These are phyloP conservation scores for Hirsutella thompsonii DNA, from an alignment of 2,329 filamentous ascomycete genomes.

Conservation along the genomic window DNA sequence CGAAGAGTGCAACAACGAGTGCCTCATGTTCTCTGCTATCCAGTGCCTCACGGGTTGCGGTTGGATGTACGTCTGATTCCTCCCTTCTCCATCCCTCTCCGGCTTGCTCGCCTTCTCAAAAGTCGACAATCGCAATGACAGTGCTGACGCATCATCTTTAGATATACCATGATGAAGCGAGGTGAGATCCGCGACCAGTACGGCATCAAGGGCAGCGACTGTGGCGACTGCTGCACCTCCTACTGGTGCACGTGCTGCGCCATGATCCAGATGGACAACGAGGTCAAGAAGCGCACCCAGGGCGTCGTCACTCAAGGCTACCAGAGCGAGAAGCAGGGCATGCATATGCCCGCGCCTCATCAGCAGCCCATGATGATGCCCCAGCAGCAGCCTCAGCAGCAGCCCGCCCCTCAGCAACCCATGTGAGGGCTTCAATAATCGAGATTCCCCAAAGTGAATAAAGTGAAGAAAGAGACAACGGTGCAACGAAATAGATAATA, in stretches of 20 bases:
- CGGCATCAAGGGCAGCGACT: slow-evolving; percentile 35
- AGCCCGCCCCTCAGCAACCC: neutral
- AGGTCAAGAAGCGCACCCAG: slow-evolving; percentile 22
- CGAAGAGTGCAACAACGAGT: slow-evolving; percentile 27
- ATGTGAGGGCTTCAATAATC: too few species aligned
- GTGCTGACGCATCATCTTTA: too few species aligned
- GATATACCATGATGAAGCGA: slow-evolving; percentile 39
- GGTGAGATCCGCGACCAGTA: slow-evolving; percentile 38
- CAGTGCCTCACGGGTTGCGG: slow-evolving; percentile 26
- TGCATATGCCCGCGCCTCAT: slow-evolving; percentile 18
- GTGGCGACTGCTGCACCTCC: slow-evolving; percentile 35
- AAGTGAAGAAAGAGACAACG: too few species aligned
- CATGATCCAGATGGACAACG: slow-evolving; percentile 45
- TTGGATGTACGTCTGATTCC: slow-evolving; percentile 24
- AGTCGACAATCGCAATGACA: too few species aligned
- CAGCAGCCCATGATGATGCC: slow-evolving; percentile 1
- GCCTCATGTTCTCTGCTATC: slow-evolving; percentile 25
- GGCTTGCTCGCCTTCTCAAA: too few species aligned
- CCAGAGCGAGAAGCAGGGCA: slow-evolving; percentile 22
- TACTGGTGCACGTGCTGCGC: slow-evolving; percentile 45
- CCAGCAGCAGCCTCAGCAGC: slow-evolving; percentile 1
- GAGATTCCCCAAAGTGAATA: too few species aligned
- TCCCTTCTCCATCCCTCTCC: neutral
- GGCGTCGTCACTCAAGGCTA: slow-evolving; percentile 20
- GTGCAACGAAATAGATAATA: too few species aligned